phyloP scores from a whole-genome alignment of 192 early-diverging fungal species.

The Linnemannia exigua region DNA sequence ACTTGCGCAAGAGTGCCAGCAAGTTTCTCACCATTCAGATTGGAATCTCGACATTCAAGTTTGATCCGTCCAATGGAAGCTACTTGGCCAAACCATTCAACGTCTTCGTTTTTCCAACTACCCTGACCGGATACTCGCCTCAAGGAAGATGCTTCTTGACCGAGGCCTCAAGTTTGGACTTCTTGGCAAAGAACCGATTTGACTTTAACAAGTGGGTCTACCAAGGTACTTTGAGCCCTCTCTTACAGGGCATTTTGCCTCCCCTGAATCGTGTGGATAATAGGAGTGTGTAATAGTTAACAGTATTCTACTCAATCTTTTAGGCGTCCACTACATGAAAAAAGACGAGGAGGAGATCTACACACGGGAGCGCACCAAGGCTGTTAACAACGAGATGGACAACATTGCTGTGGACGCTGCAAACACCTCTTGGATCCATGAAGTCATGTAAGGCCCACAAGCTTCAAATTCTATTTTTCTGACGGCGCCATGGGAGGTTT shows the following conservation, averaged over 20 bases:
- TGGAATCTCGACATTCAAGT: conserved; percentile 87
- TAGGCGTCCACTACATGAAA: conserved; percentile 45
- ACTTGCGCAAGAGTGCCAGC: conserved; percentile 38
- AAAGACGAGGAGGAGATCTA: conserved; percentile 28
- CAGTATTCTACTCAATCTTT: background rate
- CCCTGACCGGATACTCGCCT: conserved; percentile 54
- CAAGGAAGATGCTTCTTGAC: conserved; percentile 66
- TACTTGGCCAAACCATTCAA: conserved; percentile 90
- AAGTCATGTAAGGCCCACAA: conserved; percentile 16
- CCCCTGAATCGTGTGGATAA: too few species aligned
- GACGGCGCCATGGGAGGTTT: background rate
- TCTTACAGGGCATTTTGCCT: background rate
- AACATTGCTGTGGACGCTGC: conserved; percentile 18
- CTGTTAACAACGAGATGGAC: conserved; percentile 29
- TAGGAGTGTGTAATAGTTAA: background rate
- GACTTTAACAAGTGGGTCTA: conserved; percentile 93
- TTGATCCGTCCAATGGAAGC: conserved; percentile 60
- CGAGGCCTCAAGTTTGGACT: conserved; percentile 74
- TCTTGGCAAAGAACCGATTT: conserved; percentile 82
- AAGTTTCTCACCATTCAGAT: conserved; percentile 81
- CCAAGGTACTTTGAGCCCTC: conserved; percentile 60
- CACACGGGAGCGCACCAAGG: conserved; percentile 15
- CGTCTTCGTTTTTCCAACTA: conserved; percentile 89
- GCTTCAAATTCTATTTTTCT: background rate
- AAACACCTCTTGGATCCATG: conserved; percentile 8